These are phyloP conservation scores for Micractinium conductrix DNA, from an alignment of 139 green algal species.

Conservation along the genomic window DNA sequence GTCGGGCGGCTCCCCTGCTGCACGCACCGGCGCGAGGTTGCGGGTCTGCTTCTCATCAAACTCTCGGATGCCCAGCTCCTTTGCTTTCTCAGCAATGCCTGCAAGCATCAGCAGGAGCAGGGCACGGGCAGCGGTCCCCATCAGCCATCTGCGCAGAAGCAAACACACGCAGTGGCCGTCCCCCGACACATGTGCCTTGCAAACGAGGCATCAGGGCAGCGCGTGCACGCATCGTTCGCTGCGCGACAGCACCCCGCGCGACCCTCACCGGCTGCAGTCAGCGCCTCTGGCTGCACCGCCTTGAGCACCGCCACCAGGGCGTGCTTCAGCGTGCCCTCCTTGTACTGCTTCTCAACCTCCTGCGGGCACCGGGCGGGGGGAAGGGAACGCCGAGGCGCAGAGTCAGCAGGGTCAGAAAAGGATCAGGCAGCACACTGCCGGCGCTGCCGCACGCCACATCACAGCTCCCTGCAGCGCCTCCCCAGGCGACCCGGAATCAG, in stretches of 20 bases:
- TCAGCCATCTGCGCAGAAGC: no score
- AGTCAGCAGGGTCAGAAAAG: no score
- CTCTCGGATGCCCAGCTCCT: constrained; percentile 21
- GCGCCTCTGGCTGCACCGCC: constrained; percentile 14
- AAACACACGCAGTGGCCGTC: no score
- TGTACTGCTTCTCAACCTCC: constrained; percentile 43
- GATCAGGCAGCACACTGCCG: no score
- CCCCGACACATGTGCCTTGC: no score
- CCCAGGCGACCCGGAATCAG: no score
- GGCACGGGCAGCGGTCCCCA: background rate
- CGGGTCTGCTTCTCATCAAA: constrained; percentile 25
- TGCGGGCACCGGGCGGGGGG: background rate
- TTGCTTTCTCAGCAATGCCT: constrained; percentile 17
- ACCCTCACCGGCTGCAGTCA: constrained; percentile 13
- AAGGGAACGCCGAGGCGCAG: no score
- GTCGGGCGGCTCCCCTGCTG: background rate
- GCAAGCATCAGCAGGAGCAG: background rate
- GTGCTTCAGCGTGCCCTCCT: constrained; percentile 30
- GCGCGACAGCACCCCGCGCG: no score
- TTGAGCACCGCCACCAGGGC: constrained; percentile 29
- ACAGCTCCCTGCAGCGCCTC: no score
- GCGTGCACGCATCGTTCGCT: no score
- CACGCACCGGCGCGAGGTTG: background rate
- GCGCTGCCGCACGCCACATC: no score
- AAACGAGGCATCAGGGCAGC: no score